A percentile compares a stretch with the other conserved stretches of the same genome.
phyloP scores from a whole-genome alignment of 768 basidiomycete genomes.

The Lentinula raphanica region DNA sequence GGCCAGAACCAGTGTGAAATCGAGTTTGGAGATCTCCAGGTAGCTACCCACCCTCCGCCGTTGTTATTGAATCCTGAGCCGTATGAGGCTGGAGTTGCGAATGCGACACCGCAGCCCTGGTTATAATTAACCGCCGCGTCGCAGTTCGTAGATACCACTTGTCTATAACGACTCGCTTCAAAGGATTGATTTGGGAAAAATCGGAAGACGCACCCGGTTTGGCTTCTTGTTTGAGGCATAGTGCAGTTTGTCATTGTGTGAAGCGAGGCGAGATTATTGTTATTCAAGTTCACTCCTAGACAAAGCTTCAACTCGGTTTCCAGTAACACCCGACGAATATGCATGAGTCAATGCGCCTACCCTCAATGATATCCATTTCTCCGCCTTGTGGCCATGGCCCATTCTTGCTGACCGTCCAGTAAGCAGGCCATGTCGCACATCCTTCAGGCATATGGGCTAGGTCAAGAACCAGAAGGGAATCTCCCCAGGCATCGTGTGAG shows the following conservation, averaged over 20 bases:
- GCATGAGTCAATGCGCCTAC: constrained; percentile 22
- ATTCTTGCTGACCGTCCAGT: constrained; percentile 47
- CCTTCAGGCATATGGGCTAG: constrained; percentile 57
- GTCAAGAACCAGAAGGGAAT: constrained; percentile 47
- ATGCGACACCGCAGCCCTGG: constrained; percentile 54
- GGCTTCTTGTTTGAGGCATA: constrained; percentile 34
- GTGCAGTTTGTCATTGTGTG: constrained; percentile 49
- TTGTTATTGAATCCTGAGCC: constrained; percentile 43
- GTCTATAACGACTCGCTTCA: constrained; percentile 21
- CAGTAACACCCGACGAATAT: too few species aligned
- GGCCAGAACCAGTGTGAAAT: constrained; percentile 63
- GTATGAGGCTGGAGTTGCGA: constrained; percentile 34
- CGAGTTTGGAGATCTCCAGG: constrained; percentile 39
- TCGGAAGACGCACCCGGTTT: constrained; percentile 40
- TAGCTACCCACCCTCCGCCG: constrained; percentile 59
- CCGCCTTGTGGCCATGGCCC: constrained; percentile 61
- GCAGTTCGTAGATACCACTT: constrained; percentile 39
- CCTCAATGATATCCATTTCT: constrained; percentile 60
- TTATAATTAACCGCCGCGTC: constrained; percentile 48
- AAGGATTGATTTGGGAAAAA: not conserved
- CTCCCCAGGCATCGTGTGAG: constrained; percentile 38
- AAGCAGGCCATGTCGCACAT: constrained; percentile 60
- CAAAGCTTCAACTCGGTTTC: too few species aligned
- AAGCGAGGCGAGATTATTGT: constrained; percentile 44
- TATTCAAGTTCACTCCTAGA: constrained; percentile 50